Conservation (phyloP, 2,329 filamentous ascomycete species). For the Fusarium secorum region DNA sequence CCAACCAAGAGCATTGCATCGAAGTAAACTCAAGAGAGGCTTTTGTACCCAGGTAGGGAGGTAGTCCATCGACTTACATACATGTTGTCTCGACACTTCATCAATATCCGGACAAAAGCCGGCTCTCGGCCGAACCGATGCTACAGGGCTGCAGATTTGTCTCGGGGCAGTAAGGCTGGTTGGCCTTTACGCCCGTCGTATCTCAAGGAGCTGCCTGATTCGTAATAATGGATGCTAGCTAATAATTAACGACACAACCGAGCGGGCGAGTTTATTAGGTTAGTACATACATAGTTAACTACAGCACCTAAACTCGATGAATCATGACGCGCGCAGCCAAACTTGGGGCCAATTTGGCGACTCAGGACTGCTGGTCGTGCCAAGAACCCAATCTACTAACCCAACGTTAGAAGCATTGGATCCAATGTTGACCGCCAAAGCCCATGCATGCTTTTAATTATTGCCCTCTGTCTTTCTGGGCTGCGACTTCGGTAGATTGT, state of each 20-base stretch:
- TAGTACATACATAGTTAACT: neutral
- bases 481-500: neutral
- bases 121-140: slow-evolving; percentile 30
- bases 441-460: neutral
- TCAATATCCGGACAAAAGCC: slow-evolving; percentile 12
- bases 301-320: neutral
- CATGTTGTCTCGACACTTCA: neutral
- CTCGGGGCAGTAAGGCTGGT: neutral
- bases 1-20: neutral
- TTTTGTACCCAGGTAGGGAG: neutral
- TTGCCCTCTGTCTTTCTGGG: neutral
- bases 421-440: neutral
- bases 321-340: neutral
- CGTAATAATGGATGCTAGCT: slow-evolving; percentile 2
- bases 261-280: neutral
- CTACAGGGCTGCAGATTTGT: slow-evolving; percentile 23
- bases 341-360: neutral
- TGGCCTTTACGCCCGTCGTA: slow-evolving; percentile 10
- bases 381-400: neutral
- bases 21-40: neutral
- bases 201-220: slow-evolving; percentile 21
- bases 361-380: neutral
- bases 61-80: neutral
- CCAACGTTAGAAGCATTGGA: neutral
- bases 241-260: neutral